Evolutionary conservation across 345 rosid species (phyloP).

Genomic region (Gossypium australe): DNA sequence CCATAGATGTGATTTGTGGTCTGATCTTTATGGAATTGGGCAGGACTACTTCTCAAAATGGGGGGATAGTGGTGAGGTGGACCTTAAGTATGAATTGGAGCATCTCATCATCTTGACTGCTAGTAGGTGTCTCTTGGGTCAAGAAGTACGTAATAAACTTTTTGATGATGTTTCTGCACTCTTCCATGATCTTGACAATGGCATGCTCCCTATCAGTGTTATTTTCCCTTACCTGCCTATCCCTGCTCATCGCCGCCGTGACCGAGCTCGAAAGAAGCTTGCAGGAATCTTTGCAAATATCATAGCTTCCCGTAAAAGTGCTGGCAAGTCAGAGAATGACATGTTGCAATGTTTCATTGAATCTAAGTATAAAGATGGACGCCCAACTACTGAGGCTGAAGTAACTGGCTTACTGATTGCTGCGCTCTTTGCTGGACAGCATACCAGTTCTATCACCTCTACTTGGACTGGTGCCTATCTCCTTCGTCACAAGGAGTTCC

Average conservation of each 20-base stretch:
- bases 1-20: constrained; percentile 6
- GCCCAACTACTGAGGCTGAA: constrained; percentile 80
- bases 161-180: constrained; percentile 88
- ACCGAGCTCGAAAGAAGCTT: constrained; percentile 77
- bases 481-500: constrained; percentile 51
- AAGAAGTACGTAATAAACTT: constrained; percentile 92
- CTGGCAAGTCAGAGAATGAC: constrained; percentile 76
- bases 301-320: constrained; percentile 64
- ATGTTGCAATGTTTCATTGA: constrained; percentile 97
- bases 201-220: constrained; percentile 96
- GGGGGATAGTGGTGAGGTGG: constrained; percentile 95
- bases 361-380: constrained; percentile 88
- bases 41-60: constrained; percentile 91
- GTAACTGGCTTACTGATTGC: constrained; percentile 94
- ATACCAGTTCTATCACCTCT: constrained; percentile 97
- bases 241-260: constrained; percentile 95
- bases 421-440: constrained; percentile 97
- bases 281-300: constrained; percentile 65
- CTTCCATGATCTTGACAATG: constrained; percentile 94
- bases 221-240: constrained; percentile 86
- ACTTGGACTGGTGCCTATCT: constrained; percentile 97
- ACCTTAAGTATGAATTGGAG: constrained; percentile 81
- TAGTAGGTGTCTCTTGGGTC: constrained; percentile 89
- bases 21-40: constrained; percentile 18
- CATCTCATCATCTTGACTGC: constrained; percentile 97